Evolutionary conservation across 805 yeast genomes (phyloP).

Genomic region (Metschnikowia lachancei): DNA sequence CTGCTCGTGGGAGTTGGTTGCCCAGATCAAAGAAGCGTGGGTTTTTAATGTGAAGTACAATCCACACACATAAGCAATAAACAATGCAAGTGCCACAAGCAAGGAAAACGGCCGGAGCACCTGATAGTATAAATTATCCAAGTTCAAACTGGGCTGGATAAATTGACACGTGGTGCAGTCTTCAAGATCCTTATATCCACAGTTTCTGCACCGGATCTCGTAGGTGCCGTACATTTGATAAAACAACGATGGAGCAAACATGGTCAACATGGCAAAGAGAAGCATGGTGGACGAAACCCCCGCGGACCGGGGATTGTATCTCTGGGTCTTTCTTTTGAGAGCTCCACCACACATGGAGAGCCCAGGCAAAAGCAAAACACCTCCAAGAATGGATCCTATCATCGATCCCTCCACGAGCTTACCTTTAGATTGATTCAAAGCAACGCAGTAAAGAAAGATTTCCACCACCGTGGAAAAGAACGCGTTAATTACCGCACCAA

Average conservation of each 20-base stretch:
- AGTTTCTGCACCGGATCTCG: slow-evolving; percentile 66
- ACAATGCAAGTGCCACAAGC: slow-evolving; percentile 75
- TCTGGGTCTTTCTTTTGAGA: slow-evolving; percentile 81
- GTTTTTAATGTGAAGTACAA: slow-evolving; percentile 90
- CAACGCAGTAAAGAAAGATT: slow-evolving; percentile 87
- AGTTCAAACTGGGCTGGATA: slow-evolving; percentile 68
- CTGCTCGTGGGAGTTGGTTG: slow-evolving; percentile 44
- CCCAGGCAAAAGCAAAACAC: slow-evolving; percentile 88
- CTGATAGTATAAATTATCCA: slow-evolving; percentile 61
- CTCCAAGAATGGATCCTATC: slow-evolving; percentile 91
- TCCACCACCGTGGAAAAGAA: slow-evolving; percentile 96
- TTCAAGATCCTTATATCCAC: slow-evolving; percentile 30
- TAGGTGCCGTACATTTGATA: slow-evolving; percentile 88
- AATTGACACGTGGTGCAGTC: slow-evolving; percentile 74
- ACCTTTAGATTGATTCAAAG: slow-evolving; percentile 80
- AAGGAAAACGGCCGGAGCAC: slow-evolving; percentile 81
- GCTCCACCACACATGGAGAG: slow-evolving; percentile 98
- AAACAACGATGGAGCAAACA: slow-evolving; percentile 88
- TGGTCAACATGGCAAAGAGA: slow-evolving; percentile 82
- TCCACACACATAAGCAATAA: slow-evolving; percentile 84
- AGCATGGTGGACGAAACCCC: slow-evolving; percentile 97
- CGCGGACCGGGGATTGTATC: slow-evolving; percentile 94
- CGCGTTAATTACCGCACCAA: slow-evolving; percentile 97
- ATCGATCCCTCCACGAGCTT: slow-evolving; percentile 91
- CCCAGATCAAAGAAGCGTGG: slow-evolving; percentile 97